Conservation (phyloP, 768 basidiomycete species). For the Xerocomellus amylosporus region DNA sequence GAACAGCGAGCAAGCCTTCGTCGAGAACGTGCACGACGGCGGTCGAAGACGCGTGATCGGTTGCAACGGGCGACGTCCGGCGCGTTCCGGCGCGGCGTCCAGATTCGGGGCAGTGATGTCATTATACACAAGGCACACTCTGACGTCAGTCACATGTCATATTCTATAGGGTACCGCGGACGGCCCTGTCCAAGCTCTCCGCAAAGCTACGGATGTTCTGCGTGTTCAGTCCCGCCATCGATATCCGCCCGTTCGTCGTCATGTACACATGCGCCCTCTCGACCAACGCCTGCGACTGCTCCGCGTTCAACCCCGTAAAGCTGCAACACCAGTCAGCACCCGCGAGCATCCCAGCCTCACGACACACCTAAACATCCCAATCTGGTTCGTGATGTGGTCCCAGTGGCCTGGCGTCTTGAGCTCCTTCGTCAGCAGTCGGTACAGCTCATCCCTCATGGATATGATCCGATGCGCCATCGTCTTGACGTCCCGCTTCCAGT, state of each 20-base stretch:
- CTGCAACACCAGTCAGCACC: constrained; percentile 38
- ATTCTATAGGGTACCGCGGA: constrained; percentile 46
- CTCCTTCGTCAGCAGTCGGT: constrained; percentile 63
- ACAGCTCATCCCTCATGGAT: constrained; percentile 80
- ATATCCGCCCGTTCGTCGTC: constrained; percentile 85
- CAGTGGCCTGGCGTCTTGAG: constrained; percentile 88
- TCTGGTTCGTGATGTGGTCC: constrained; percentile 95
- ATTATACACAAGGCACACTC: constrained; percentile 21
- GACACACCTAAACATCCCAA: constrained; percentile 93
- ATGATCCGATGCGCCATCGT: constrained; percentile 82
- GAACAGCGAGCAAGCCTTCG: constrained; percentile 8
- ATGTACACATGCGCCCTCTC: constrained; percentile 81
- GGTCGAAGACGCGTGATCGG: constrained; percentile 19
- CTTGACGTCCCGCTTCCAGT: constrained; percentile 88
- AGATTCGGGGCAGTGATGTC: constrained; percentile 31
- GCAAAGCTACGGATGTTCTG: constrained; percentile 78
- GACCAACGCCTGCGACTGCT: constrained; percentile 64
- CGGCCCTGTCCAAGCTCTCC: constrained; percentile 61
- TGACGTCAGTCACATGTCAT: constrained; percentile 26
- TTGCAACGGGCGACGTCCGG: constrained; percentile 22
- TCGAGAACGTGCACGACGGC: constrained; percentile 24
- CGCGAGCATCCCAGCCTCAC: not conserved
- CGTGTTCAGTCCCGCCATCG: constrained; percentile 90
- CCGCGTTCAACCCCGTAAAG: constrained; percentile 75
- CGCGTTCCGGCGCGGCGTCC: constrained; percentile 27